Base-by-base conservation (phyloP, 2,329 filamentous ascomycete genomes). In the Colletotrichum zoysiae region DNA sequence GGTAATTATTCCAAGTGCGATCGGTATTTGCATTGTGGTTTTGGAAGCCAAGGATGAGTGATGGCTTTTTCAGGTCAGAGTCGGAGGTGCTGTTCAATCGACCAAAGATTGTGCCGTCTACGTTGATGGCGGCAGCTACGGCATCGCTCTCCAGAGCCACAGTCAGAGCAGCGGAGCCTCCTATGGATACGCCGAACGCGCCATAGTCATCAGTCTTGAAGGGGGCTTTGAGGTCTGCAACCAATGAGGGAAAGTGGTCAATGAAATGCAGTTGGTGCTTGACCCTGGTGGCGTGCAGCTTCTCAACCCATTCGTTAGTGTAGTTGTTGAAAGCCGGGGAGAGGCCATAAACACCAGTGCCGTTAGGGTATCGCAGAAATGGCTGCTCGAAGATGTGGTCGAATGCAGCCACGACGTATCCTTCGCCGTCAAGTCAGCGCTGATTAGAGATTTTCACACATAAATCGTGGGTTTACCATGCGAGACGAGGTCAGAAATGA, bases 341-440 rank as follows among this genome's bases (percentile, higher is more conserved):
- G 5, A 77, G 65, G 2, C 77, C 77, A 3, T 59, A 57, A 11
- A 78, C 73, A 4, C 74, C 76, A 0, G 77, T 78, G 8, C 77
- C 77, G 30, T 79, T 78, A 3, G 78, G 77, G 8, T 72, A 79
- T 6, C 74, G 73, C 20, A 79, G 42, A 64, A 76, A 79, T 0
- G 78, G 76, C 67, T 79, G 78, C 68, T 79, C 76, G 16, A 74
- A 78, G 2, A 76, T 73, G 42, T 79, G 78, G 33, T 79, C 77
- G 20, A 78, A 53, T 14, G 75, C 77, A 26, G 77, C 73, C 16
- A 79, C 71, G 12, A 70, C 71, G 57, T 78, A 79, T 5, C 78
- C 78, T 58, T 76, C 7, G 74, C 75, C 0, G 67, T 74, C 8
- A 76, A 4, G 35, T 69, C 20, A 69, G 61, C n/a, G 5, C 6